A percentile compares a stretch with the other conserved stretches of the same genome.
phyloP scores from a whole-genome alignment of 2,329 filamentous ascomycete species.

The Arachnomyces sp. region DNA sequence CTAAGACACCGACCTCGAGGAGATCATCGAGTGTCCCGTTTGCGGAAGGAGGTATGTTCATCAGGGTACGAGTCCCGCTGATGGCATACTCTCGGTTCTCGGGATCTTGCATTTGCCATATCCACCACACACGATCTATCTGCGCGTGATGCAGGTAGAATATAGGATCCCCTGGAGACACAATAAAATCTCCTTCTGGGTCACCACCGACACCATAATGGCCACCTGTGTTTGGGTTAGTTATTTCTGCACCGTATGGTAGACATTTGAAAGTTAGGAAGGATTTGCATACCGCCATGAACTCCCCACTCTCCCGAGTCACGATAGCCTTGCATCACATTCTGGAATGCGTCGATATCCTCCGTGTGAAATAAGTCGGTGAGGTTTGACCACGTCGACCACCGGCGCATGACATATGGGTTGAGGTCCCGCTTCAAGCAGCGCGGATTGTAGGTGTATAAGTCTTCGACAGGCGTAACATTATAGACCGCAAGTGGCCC shows the following conservation, averaged over 20 bases:
- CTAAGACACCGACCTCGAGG: not conserved
- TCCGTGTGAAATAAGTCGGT: conserved; percentile 15
- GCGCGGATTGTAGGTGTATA: conserved; percentile 14
- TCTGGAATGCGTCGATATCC: conserved; percentile 22
- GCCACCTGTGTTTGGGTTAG: no score
- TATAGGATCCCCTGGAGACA: conserved; percentile 34
- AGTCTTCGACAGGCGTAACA: not conserved
- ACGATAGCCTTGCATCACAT: conserved; percentile 21
- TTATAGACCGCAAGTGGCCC: conserved; percentile 12
- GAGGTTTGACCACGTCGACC: conserved; percentile 2
- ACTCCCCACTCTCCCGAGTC: conserved; percentile 26
- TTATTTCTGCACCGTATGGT: no score
- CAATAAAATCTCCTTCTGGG: conserved; percentile 33
- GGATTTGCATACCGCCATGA: conserved; percentile 20
- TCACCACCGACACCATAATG: conserved; percentile 37
- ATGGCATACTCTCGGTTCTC: not conserved
- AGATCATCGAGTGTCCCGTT: conserved; percentile 2
- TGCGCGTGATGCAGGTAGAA: conserved; percentile 40
- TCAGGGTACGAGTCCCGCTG: conserved; percentile 1
- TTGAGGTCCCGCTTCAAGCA: conserved; percentile 13
- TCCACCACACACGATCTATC: conserved; percentile 39
- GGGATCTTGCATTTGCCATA: conserved; percentile 33
- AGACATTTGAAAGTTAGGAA: no score
- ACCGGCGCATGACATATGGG: conserved; percentile 4
- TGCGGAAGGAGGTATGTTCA: not conserved